Base-by-base conservation (phyloP, 306 rosid genomes). In the Bauhinia variegata region DNA sequence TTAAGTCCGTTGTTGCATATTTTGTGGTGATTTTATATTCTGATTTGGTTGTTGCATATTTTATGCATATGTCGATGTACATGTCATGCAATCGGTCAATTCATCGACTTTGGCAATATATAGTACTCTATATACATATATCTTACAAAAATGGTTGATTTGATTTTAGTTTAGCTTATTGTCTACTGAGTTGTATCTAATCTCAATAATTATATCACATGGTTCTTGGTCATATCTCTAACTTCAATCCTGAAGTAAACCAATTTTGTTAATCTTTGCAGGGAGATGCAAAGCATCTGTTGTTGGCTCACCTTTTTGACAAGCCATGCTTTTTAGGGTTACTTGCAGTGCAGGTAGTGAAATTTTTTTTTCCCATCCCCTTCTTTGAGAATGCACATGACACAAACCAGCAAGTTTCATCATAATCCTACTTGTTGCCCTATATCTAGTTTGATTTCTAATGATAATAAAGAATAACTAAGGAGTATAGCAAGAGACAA, bases 291-390 rank as follows among this genome's bases (percentile, higher is more conserved):
- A 84, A 78, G 79, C 88, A 87, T 75, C 75, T 87, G n/a, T 6
- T 80, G 62, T 65, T 87, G 81, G 93, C 93, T 65, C 89, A 87
- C 80, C 86, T 87, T 36, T 87, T 87, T 18, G 93, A 87, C 83
- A 84, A 87, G 68, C 93, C 93, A 10, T 87, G 93, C 74, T 87
- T 87, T 68, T 76, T 87, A 43, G 93, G 93, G 30, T 4, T 80
- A 60, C 87, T 87, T 66, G 93, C 89, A 18, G 78, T 87, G 30
- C 79, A 87, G 86, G 93, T 87, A 78, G 9, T 44, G 30, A 44
- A 5, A 23, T 1, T 23, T 23, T 2, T 23, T 23, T 2, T 2
- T 2, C 28, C 28, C 28, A 1, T 23, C 28, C 28, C 8, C 5
- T 36, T 46, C 55, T 10, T 4, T 5, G n/a, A 56, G 33, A 67